These are phyloP conservation scores for Secale cereale DNA, from an alignment of 176 grass and related monocot species.

Conservation along the genomic window DNA sequence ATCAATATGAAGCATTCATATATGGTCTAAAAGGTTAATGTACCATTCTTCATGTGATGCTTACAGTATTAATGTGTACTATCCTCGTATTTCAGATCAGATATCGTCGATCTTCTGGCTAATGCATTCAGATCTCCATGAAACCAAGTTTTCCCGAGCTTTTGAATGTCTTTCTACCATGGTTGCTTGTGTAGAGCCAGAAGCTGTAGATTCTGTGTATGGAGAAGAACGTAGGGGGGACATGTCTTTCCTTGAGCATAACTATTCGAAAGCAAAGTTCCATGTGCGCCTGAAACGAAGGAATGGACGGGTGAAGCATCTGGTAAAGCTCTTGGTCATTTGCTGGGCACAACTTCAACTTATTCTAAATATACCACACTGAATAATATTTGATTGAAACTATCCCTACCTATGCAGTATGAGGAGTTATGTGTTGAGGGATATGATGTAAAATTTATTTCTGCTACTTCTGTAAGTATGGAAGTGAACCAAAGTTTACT, in stretches of 20 bases:
- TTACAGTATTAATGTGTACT: background rate
- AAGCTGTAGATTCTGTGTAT: constrained; percentile 36
- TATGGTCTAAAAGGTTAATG: background rate
- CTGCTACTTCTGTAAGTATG: constrained; percentile 39
- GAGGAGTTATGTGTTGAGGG: constrained; percentile 67
- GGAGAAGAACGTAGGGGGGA: constrained; percentile 42
- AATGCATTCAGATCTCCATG: constrained; percentile 80
- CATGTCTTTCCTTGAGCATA: constrained; percentile 53
- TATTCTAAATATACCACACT: constrained; percentile 8
- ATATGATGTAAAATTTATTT: constrained; percentile 61
- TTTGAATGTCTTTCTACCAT: constrained; percentile 81
- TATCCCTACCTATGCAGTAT: constrained; percentile 31
- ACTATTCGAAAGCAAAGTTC: constrained; percentile 66
- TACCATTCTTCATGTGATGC: background rate
- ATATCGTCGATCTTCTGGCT: constrained; percentile 94
- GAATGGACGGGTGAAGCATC: constrained; percentile 82
- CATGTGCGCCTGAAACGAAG: constrained; percentile 66
- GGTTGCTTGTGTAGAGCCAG: constrained; percentile 69
- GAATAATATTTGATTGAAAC: background rate
- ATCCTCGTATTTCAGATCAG: constrained; percentile 62
- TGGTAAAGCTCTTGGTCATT: constrained; percentile 47
- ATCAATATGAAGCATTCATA: constrained; percentile 8
- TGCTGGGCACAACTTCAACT: background rate
- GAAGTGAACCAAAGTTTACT: constrained; percentile 66
- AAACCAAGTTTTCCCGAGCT: constrained; percentile 58